Evolutionary conservation across 2,329 filamentous ascomycete genomes (phyloP), one percentile per base, ranked within the genome.

Genomic region (Colletotrichum tropicicola): DNA sequence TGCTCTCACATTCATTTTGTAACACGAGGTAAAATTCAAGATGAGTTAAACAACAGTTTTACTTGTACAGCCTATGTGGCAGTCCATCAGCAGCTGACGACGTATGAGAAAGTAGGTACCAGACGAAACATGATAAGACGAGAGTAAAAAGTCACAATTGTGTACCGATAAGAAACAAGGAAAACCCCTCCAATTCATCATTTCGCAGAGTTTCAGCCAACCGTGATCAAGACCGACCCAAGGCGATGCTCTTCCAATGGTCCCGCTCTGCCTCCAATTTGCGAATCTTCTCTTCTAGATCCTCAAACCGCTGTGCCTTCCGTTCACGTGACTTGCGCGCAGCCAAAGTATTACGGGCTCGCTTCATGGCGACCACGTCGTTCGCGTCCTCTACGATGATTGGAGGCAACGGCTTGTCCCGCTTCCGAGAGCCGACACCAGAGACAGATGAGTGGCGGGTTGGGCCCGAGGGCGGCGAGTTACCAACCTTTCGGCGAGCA

Each of bases 251-350:
- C 83, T 89, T 90, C 88, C 88, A 91, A 73, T 89, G 85, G 77
- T 89, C 88, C 71, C 87, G 84, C 74, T 90, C 88, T 41, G 85
- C 83, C 77, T 90, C 85, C 27, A 95, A 81, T 74, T 91, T 89
- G 17, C 82, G 84, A 72, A 97, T 94, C 72, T 87, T 84, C 39
- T 86, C 85, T 81, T 97, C 92, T 47, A 97, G 84, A 62, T 89
- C 87, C 59, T 92, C 89, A 66, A 95, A 84, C 70, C 90, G 87
- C 75, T 91, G 85, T 61, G 92, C 89, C 83, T 97, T 97, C 70
- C 93, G 91, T 73, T 93, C 91, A 55, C 95, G 91, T 65, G 94
- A 97, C 82, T 97, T 97, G 70, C 95, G 93, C 72, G 95, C 95
- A 17, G 95, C 95, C 77, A 97, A 94, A 97, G 62, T 66, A 78